phyloP scores from a whole-genome alignment of 306 rosid genomes.

The Betula pendula region DNA sequence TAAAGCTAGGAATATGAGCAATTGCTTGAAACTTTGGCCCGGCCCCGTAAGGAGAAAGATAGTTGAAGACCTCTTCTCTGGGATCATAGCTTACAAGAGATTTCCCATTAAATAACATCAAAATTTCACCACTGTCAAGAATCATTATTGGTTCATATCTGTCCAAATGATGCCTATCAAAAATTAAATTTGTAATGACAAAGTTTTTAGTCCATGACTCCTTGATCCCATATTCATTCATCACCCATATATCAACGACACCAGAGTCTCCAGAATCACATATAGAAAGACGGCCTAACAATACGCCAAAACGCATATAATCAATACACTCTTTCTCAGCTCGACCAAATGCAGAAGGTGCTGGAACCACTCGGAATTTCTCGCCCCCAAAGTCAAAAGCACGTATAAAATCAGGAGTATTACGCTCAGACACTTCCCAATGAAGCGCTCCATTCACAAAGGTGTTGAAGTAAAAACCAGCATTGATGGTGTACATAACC shows the following conservation, averaged over 20 bases:
- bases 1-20: background rate
- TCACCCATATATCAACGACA: background rate
- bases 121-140: too few species aligned
- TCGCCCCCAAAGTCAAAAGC: background rate
- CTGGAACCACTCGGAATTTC: background rate
- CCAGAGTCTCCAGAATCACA: background rate
- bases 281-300: background rate
- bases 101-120: too few species aligned
- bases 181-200: background rate
- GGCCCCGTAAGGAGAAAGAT: too few species aligned
- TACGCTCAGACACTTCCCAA: background rate
- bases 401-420: background rate
- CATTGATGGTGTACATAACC: background rate
- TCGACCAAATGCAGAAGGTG: background rate
- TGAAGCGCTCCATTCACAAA: background rate
- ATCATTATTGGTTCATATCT: too few species aligned
- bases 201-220: background rate
- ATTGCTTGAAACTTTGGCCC: too few species aligned
- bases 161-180: too few species aligned
- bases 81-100: too few species aligned
- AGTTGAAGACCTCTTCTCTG: too few species aligned
- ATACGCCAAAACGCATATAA: background rate
- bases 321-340: too few species aligned
- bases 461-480: background rate
- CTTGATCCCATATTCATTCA: background rate